Base-by-base conservation (phyloP, 768 basidiomycete species). In the Kwoniella sp. region DNA sequence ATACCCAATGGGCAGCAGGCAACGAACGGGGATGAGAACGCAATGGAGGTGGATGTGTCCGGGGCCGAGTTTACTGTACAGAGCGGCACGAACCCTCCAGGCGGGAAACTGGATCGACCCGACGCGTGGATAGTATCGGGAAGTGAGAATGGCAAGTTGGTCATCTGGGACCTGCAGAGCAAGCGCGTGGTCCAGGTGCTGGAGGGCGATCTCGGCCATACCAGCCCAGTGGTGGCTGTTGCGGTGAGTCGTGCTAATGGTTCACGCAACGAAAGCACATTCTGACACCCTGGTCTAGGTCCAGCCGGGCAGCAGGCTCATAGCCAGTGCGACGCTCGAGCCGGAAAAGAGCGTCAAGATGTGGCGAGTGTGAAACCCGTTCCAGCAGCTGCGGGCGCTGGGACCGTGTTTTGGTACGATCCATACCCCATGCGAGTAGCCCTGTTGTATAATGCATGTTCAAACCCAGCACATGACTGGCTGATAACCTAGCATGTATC, bases 261-360 rank as follows among this genome's bases (percentile, higher is more conserved):
- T n/a, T n/a, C n/a, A 25, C 10, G 33, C 11, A 27, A 31, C 11
- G 26, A 32, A 31, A 12, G 6, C 22, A 11, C 20, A 17, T 32
- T 33, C 17, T 20, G 39, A 20, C 15, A 9, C 19, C 10, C 37
- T 12, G 9, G 11, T 7, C 19, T 50, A 92, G 89, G 80, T 84
- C 2, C 88, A 92, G 74, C 90, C 91, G 1, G 79, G 77, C 19
- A 80, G 77, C 45, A 79, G 78, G 39, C 83, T 86, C 48, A 85
- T 96, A 57, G 91, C 89, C 6, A 88, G 89, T 3, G 88, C 87
- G n/a, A 82, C 84, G 9, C 84, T 88, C 80, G 89, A 91, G 62
- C 89, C 89, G 60, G 91, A 93, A 62, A 75, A 87, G 55, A 84
- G 83, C 4, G 87, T 96, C 64, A 80, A 84, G 46, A 62, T 96